Evolutionary conservation across 2,329 filamentous ascomycete genomes (phyloP).

Genomic region (Phaeosphaeriaceae sp.): DNA sequence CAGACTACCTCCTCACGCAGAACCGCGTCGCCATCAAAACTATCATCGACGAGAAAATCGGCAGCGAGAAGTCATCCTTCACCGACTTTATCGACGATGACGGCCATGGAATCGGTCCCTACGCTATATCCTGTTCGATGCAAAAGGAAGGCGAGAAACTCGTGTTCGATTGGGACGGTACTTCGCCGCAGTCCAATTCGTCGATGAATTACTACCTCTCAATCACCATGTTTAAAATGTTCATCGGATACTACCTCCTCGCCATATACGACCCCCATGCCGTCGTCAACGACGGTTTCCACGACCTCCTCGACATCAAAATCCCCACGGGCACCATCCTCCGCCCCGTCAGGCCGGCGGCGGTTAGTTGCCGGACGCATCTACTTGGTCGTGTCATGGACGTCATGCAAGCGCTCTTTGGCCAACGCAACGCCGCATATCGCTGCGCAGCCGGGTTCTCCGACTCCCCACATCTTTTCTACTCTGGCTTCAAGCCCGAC

Average conservation of each 20-base stretch:
- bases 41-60: conserved; percentile 56
- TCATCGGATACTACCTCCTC: conserved; percentile 58
- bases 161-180: conserved; percentile 58
- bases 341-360: conserved; percentile 55
- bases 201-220: conserved; percentile 59
- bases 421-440: conserved; percentile 55
- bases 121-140: conserved; percentile 57
- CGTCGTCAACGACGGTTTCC: conserved; percentile 60
- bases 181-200: conserved; percentile 54
- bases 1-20: conserved; percentile 52
- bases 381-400: conserved; percentile 57
- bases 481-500: conserved; percentile 56
- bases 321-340: conserved; percentile 56
- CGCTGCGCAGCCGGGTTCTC: conserved; percentile 59
- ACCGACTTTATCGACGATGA: conserved; percentile 60
- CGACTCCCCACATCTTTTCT: conserved; percentile 59
- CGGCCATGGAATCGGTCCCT: conserved; percentile 54
- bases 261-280: conserved; percentile 57
- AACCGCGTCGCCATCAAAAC: conserved; percentile 54
- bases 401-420: conserved; percentile 58
- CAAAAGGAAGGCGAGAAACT: conserved; percentile 53
- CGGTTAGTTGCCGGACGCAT: conserved; percentile 57
- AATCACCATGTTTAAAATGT: conserved; percentile 60
- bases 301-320: conserved; percentile 56
- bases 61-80: conserved; percentile 51